A percentile compares a stretch with the other conserved stretches of the same genome.
Evolutionary conservation across 2,329 filamentous ascomycete genomes (phyloP).

Genomic region (Sporothrix brunneoviolacea): DNA sequence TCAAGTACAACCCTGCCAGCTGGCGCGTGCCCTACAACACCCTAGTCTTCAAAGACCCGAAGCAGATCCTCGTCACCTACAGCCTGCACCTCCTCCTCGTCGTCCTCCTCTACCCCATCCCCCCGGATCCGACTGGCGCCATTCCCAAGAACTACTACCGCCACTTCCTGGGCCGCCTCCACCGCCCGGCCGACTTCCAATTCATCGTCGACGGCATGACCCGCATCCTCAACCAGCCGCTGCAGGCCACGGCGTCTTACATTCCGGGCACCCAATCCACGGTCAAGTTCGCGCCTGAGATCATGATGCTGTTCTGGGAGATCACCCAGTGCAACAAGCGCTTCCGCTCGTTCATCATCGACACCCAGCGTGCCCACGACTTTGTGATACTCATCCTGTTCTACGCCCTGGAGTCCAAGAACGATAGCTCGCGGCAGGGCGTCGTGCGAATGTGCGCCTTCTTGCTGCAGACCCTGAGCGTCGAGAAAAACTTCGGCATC

Average conservation of each 20-base stretch:
- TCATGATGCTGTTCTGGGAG: slow-evolving; percentile 97
- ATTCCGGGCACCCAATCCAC: slow-evolving; percentile 76
- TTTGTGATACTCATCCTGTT: slow-evolving; percentile 87
- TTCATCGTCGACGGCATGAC: slow-evolving; percentile 95
- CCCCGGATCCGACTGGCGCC: slow-evolving; percentile 28
- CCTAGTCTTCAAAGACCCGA: slow-evolving; percentile 83
- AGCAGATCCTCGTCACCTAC: slow-evolving; percentile 85
- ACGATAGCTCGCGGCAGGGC: slow-evolving; percentile 81
- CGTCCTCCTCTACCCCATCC: slow-evolving; percentile 78
- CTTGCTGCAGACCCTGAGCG: slow-evolving; percentile 86
- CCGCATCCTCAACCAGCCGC: slow-evolving; percentile 82
- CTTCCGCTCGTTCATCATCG: slow-evolving; percentile 93
- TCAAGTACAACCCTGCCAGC: slow-evolving; percentile 91
- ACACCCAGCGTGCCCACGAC: slow-evolving; percentile 87
- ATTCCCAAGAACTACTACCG: slow-evolving; percentile 86
- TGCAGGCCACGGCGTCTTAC: slow-evolving; percentile 83
- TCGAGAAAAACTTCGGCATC: slow-evolving; percentile 82
- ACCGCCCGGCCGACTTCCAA: slow-evolving; percentile 93
- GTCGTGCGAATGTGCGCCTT: slow-evolving; percentile 97
- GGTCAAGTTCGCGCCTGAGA: slow-evolving; percentile 84
- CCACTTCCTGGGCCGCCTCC: slow-evolving; percentile 82
- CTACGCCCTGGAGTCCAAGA: slow-evolving; percentile 84
- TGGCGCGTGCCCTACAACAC: slow-evolving; percentile 95
- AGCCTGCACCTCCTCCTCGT: slow-evolving; percentile 85
- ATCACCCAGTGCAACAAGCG: slow-evolving; percentile 94